Conservation (phyloP, 768 basidiomycete genomes). For the Dioszegia hungarica region DNA sequence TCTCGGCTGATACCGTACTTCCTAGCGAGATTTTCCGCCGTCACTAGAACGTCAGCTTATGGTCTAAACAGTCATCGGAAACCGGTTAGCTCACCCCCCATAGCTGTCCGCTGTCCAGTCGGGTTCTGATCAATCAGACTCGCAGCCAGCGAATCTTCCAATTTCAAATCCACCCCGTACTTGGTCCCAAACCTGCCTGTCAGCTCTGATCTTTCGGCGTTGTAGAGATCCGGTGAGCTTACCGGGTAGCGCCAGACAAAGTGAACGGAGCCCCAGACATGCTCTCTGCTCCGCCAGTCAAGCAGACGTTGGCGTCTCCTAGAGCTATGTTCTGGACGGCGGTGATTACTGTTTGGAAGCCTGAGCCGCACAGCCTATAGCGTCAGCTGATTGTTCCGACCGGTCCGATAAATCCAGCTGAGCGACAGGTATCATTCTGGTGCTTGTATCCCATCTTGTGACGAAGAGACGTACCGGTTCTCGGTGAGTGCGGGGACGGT, state of each 20-base stretch:
- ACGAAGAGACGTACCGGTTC: constrained; percentile 44
- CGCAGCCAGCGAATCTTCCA: constrained; percentile 51
- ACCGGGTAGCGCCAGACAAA: constrained; percentile 46
- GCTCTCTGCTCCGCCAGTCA: constrained; percentile 49
- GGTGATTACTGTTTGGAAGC: constrained; percentile 50
- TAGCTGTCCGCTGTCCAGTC: constrained; percentile 39
- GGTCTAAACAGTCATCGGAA: not conserved
- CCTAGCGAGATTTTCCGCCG: constrained; percentile 51
- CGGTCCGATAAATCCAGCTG: not conserved
- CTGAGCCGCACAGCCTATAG: constrained; percentile 49
- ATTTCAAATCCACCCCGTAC: constrained; percentile 50
- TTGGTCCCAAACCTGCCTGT: constrained; percentile 43
- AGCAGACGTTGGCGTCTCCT: constrained; percentile 49
- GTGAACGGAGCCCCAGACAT: constrained; percentile 48
- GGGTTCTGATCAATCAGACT: constrained; percentile 50
- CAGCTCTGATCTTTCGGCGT: not conserved
- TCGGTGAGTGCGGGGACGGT: constrained; percentile 50
- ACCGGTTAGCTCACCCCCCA: constrained; percentile 40
- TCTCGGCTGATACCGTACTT: constrained; percentile 51
- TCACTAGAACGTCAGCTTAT: constrained; percentile 29
- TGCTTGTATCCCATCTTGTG: too few relatives aligned
- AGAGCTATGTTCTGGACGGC: constrained; percentile 50
- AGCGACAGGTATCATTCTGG: too few relatives aligned
- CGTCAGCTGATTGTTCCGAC: not conserved
- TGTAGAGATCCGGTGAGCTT: not conserved